Conservation (phyloP, 129 eudicot genomes). For the Flaveria ramosissima region DNA sequence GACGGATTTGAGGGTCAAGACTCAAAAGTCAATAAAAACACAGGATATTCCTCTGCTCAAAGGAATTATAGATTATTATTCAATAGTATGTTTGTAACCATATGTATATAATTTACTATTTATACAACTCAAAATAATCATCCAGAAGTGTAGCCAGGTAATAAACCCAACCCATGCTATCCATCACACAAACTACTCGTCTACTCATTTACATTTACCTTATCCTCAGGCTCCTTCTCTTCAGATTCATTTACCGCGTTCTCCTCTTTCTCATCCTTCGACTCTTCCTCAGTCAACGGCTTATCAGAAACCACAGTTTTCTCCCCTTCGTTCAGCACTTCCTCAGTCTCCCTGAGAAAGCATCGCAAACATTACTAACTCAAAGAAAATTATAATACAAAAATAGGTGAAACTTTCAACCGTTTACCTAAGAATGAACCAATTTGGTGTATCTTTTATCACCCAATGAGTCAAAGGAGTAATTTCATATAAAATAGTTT, state of each 20-base stretch:
- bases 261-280: constrained; percentile 60
- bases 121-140: neutral
- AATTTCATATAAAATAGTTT: neutral
- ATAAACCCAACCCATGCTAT: neutral
- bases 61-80: neutral
- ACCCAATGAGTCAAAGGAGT: neutral
- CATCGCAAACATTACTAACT: neutral
- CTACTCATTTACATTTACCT: constrained; percentile 40
- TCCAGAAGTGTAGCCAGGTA: neutral
- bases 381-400: neutral
- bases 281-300: constrained; percentile 55
- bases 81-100: neutral
- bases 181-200: neutral
- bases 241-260: constrained; percentile 58
- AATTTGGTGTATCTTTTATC: neutral
- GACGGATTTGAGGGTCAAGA: neutral
- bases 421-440: neutral
- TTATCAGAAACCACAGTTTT: constrained; percentile 52
- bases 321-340: constrained; percentile 62
- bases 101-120: neutral
- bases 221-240: constrained; percentile 79
- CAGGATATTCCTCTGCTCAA: neutral
- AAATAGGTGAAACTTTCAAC: neutral
- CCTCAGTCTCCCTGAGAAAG: constrained; percentile 56
- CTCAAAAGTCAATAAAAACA: neutral